phyloP scores from a whole-genome alignment of 1,284 basidiomycete genomes.

The Irpex sp. region DNA sequence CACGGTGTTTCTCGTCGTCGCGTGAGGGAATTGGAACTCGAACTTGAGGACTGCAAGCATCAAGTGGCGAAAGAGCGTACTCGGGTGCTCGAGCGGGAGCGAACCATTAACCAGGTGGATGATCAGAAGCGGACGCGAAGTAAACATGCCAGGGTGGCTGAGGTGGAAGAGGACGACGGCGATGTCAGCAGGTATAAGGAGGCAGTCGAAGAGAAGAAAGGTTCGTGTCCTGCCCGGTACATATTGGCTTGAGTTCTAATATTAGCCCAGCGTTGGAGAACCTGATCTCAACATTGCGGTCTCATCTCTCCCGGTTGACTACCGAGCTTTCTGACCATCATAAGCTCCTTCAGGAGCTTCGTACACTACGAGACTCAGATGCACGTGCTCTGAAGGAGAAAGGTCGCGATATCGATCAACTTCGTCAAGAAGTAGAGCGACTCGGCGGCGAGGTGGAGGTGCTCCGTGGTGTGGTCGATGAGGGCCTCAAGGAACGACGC shows the following conservation, averaged over 20 bases:
- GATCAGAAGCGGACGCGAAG: constrained; percentile 20
- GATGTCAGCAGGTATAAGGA: constrained; percentile 51
- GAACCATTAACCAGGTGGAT: constrained; percentile 35
- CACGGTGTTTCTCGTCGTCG: constrained; percentile 75
- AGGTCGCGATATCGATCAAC: constrained; percentile 53
- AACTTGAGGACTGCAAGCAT: constrained; percentile 73
- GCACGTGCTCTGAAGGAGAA: constrained; percentile 56
- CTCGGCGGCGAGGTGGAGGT: constrained; percentile 79
- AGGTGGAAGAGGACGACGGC: constrained; percentile 15
- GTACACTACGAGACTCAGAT: constrained; percentile 61
- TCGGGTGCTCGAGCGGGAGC: constrained; percentile 52
- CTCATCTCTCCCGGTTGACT: constrained; percentile 74
- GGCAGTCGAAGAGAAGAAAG: constrained; percentile 82
- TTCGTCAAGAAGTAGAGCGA: constrained; percentile 69
- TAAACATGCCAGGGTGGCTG: constrained; percentile 12
- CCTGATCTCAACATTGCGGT: constrained; percentile 65
- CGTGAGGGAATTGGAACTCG: constrained; percentile 78
- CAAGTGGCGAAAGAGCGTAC: constrained; percentile 69
- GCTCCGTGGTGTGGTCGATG: constrained; percentile 78
- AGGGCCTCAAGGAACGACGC: constrained; percentile 72
- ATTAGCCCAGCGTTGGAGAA: constrained; percentile 64
- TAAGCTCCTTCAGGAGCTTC: constrained; percentile 60
- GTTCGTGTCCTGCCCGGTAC: constrained; percentile 34
- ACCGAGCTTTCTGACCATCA: constrained; percentile 75
- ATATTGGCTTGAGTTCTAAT: constrained; percentile 9